Conservation (phyloP, 441 rosid genomes). For the Euphorbia schlechtendalii region DNA sequence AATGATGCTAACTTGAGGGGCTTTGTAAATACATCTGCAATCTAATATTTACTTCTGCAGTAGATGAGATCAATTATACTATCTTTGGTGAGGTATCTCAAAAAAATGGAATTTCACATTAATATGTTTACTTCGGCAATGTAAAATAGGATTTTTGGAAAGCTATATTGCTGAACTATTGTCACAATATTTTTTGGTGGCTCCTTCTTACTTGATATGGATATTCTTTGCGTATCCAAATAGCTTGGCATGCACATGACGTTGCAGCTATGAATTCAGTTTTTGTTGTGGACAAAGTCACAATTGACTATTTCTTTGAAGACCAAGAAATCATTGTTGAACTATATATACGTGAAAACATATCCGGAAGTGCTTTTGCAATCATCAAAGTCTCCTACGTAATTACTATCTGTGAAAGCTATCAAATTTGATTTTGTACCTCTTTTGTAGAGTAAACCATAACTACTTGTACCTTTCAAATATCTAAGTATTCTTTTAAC, state of each 20-base stretch:
- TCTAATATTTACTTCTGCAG: too few species aligned
- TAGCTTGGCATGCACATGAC: slow-evolving; percentile 22
- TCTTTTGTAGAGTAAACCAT: background rate
- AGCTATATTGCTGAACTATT: too few species aligned
- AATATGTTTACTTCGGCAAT: too few species aligned
- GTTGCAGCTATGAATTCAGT: background rate
- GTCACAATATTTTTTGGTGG: too few species aligned
- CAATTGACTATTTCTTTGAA: background rate
- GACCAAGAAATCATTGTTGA: background rate
- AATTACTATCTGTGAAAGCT: background rate
- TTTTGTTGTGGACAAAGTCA: background rate
- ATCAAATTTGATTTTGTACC: background rate
- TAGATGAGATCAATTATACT: too few species aligned
- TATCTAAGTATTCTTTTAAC: background rate
- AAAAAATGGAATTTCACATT: too few species aligned
- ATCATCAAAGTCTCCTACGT: background rate
- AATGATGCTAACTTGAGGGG: too few species aligned
- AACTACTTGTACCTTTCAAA: background rate
- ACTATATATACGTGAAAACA: background rate
- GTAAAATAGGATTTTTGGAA: too few species aligned
- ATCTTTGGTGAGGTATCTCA: too few species aligned
- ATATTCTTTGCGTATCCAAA: too few species aligned
- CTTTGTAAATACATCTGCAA: too few species aligned
- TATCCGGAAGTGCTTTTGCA: background rate
- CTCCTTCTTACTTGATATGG: too few species aligned